Evolutionary conservation across 1,284 basidiomycete genomes (phyloP), one percentile per base, ranked within the genome.

Genomic region (Butyriboletus pseudospeciosus): DNA sequence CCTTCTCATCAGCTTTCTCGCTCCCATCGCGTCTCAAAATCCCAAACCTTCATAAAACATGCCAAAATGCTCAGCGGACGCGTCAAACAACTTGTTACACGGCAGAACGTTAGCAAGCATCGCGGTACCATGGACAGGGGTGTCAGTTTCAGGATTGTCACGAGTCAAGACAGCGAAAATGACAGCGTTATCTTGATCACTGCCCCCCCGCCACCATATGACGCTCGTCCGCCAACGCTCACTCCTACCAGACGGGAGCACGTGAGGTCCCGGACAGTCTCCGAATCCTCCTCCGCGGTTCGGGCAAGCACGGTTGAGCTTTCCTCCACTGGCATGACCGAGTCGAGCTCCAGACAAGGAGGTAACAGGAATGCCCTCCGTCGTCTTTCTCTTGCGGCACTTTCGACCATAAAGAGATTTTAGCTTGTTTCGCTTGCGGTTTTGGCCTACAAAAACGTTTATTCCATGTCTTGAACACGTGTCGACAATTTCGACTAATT

Each of bases 161-260:
- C 67, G 8, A 56, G 46, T 23, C 66, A 58, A 39, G 70, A 68
- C 34, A 71, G 70, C 43, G 70, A 64, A 36, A 56, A 66, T 34
- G 70, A 56, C n/a, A 69, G 67, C 44, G 63, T 71, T 38, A 63
- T 71, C 44, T 41, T 71, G 49, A 69, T 71, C 58, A 58, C 53
- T 44, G 69, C 67, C 17, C 67, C 62, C 34, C 62, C 67, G 17
- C 62, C 59, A 16, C 60, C 67, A 30, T 68, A 68, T 38, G 57
- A 68, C 34, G 43, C 37, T 40, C 35, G 41, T 50, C 47, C 56
- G 17, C 14, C 45, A 35, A 23, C 54, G 9, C 43, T 39, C 30
- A 30, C 42, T 26, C 53, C 51, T 35, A 30, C 37, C 8, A 49
- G 40, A 45, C 55, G 49, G n/a, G 57, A 57, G 2, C 38, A 52